phyloP scores from a whole-genome alignment of 371 early-diverging fungal genomes.

The Mucor sp. region DNA sequence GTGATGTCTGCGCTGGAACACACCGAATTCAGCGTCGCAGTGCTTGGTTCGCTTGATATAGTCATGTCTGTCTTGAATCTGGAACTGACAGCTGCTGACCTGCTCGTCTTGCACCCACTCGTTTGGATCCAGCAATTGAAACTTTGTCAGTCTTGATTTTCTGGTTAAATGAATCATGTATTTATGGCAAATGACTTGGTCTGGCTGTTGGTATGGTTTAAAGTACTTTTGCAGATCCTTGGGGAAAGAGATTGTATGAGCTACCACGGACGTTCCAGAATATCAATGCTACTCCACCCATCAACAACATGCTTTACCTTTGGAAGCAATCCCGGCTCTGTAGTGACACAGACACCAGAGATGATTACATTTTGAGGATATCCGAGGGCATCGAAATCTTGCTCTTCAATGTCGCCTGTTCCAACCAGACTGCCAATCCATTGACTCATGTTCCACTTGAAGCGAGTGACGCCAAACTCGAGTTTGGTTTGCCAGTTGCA shows the following conservation, averaged over 20 bases:
- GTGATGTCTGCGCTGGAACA: slow-evolving; percentile 25
- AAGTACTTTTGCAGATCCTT: slow-evolving; percentile 24
- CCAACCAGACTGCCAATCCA: slow-evolving; percentile 24
- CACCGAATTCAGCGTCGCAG: slow-evolving; percentile 17
- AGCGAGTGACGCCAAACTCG: slow-evolving; percentile 7
- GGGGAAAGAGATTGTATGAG: neutral
- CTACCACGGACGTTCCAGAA: slow-evolving; percentile 16
- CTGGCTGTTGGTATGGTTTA: neutral
- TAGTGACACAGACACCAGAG: slow-evolving; percentile 29
- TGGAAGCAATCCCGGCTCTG: slow-evolving; percentile 31
- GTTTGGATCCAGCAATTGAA: slow-evolving; percentile 6
- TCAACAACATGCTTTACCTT: slow-evolving; percentile 22
- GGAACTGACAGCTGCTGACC: slow-evolving; percentile 13
- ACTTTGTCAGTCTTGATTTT: slow-evolving; percentile 6
- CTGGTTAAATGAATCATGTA: slow-evolving; percentile 17
- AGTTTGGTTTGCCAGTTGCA: slow-evolving; percentile 24
- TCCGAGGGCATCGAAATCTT: slow-evolving; percentile 22
- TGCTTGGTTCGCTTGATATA: neutral
- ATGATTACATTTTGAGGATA: slow-evolving; percentile 19
- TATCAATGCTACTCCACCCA: slow-evolving; percentile 10
- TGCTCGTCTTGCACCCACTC: slow-evolving; percentile 19
- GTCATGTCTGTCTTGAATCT: neutral
- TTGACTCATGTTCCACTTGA: slow-evolving; percentile 27
- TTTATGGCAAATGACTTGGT: slow-evolving; percentile 17
- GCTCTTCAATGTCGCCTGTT: slow-evolving; percentile 22